phyloP scores from a whole-genome alignment of 1,284 basidiomycete species.

The Boletus chippewaensis region DNA sequence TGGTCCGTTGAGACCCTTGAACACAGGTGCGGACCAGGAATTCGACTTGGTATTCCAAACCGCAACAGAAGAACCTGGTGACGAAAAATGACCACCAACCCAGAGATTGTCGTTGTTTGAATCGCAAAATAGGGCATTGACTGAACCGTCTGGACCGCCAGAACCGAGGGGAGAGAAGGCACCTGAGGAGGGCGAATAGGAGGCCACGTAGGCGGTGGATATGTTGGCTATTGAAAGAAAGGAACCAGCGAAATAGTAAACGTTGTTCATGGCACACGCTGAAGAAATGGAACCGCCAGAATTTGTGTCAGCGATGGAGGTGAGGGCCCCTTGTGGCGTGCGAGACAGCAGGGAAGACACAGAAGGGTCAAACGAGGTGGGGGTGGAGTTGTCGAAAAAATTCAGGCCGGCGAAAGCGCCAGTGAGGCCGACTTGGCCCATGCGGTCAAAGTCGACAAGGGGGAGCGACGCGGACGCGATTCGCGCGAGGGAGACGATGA shows the following conservation, averaged over 20 bases:
- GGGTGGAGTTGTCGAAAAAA: conserved; percentile 55
- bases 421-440: conserved; percentile 83
- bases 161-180: conserved; percentile 57
- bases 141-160: conserved; percentile 61
- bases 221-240: conserved; percentile 63
- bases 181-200: conserved; percentile 57
- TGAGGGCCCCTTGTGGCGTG: conserved; percentile 53
- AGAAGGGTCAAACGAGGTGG: conserved; percentile 58
- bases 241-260: conserved; percentile 69
- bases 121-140: conserved; percentile 83
- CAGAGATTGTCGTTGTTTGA: conserved; percentile 64
- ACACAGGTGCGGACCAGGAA: conserved; percentile 73
- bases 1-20: conserved; percentile 68
- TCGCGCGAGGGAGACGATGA: conserved; percentile 24
- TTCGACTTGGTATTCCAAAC: conserved; percentile 64
- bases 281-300: conserved; percentile 60
- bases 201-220: conserved; percentile 61
- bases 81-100: conserved; percentile 79
- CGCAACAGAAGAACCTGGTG: conserved; percentile 68
- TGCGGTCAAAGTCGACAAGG: conserved; percentile 81
- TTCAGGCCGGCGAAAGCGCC: conserved; percentile 84
- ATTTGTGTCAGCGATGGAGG: conserved; percentile 62
- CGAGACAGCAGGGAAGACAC: conserved; percentile 67
- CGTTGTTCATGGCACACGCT: conserved; percentile 56
- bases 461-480: conserved; percentile 58